Evolutionary conservation across 2,329 filamentous ascomycete species (phyloP), one percentile per base, ranked within the genome.

Genomic region (Myriangium duriaei): DNA sequence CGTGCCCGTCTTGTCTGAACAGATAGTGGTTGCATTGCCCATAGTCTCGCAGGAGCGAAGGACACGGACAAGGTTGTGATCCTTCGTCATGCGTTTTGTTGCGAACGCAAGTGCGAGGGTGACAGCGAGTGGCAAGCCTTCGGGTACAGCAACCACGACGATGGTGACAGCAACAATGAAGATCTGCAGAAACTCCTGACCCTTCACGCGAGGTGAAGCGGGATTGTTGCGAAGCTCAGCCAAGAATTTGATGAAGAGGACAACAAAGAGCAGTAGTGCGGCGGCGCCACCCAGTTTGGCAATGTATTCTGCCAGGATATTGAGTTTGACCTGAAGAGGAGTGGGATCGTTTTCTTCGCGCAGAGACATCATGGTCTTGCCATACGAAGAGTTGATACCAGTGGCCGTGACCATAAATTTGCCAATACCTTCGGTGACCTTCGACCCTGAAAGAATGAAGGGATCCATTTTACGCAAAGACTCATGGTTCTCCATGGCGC

Each of bases 391-490:
- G 55, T 87, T 71, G 24, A 79, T 68, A 45, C 82, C 82, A 12
- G 79, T 76, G 4, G 81, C 73, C 1, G 80, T 84, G 39, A 86
- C 81, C 39, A 88, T 56, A 56, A 84, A 87, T 3, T 72, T 76
- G 7, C 83, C 82, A 5, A 84, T 69, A 39, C 82, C 82, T 50
- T 85, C 79, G 0, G 76, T 75, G 9, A 88, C 76, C 47, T 84
- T 85, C 2, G 79, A 79, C 32, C 82, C 87, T 18, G 86, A 94
- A 48, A 93, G 82, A 50, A 95, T 85, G 56, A 88, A 88, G 0
- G 82, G 82, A 48, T 87, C 82, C 44, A 80, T 62, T 50, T 85
- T 85, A 62, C 69, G 68, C 21, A 79, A 59, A 11, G 65, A 65
- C 37, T 76, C 66, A 42, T 74, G 65, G 33, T 72, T 74, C 44